Base-by-base conservation (phyloP, 805 yeast genomes). In the Lipomyces anomalus region DNA sequence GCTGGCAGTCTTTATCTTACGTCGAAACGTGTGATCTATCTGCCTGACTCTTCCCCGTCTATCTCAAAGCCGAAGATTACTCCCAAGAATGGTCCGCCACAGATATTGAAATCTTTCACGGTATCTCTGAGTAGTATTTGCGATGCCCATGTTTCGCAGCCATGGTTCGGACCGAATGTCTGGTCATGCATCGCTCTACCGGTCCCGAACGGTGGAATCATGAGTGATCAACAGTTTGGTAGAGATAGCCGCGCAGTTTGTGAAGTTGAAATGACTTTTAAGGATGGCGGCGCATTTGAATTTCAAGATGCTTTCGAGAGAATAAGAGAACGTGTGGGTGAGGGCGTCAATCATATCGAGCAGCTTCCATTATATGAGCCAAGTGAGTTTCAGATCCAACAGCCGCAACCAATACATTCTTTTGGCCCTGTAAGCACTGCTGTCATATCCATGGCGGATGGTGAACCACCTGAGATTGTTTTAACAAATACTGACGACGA, bases 251-350 rank as follows among this genome's bases (percentile, higher is more conserved):
- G 30, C 11, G 26, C 30, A 18, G 7, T n/a, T 24, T 43, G 45
- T 23, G 59, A 51, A 42, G 41, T 56, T 34, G 42, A 47, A 7
- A 6, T 55, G 29, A 56, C 58, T 4, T 55, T 55, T 32, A 55
- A 55, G 24, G 61, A 57, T 36, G 60, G 60, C 18, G 60, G 61
- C 23, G 60, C 59, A 21, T 57, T 43, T 38, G 59, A 57, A 17
- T 57, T 57, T 22, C 55, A 55, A 24, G 50, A 44, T 16, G 38
- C 44, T 6, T 57, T 46, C 32, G 39, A 52, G 32, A 44, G 53
- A n/a, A 50, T 57, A 28, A 38, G 61, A 6, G 60, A 57, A 36
- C 47, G 57, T 29, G 30, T 50, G 44, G 47, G 41, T 17, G 52
- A 53, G 3, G 58, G 60, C 11, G 22, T 57, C 18, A 33, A 44